phyloP scores from a whole-genome alignment of 148 eudicot genomes.

The Fagopyrum tataricum region DNA sequence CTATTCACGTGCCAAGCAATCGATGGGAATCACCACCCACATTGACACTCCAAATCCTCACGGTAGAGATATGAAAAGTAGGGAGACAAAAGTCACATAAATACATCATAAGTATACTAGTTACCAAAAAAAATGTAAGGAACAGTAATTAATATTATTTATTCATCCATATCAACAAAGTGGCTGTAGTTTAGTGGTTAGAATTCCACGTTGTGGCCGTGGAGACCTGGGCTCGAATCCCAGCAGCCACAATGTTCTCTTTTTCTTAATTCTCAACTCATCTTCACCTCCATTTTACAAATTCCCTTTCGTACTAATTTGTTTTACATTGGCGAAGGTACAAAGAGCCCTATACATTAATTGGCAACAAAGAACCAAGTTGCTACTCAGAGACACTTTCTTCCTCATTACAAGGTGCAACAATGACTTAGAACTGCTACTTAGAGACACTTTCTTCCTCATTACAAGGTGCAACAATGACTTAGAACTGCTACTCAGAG shows the following conservation, averaged over 20 bases:
- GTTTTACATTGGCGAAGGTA: too few species aligned
- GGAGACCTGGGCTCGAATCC: conserved; percentile 42
- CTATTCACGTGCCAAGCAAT: too few species aligned
- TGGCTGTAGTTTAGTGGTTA: conserved; percentile 39
- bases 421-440: too few species aligned
- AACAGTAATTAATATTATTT: neutral
- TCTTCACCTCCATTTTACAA: neutral
- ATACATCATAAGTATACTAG: too few species aligned
- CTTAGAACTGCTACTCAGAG: too few species aligned
- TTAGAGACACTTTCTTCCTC: too few species aligned
- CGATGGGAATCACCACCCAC: too few species aligned
- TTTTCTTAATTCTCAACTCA: neutral
- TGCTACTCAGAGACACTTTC: neutral
- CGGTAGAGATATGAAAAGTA: too few species aligned
- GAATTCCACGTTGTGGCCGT: conserved; percentile 39
- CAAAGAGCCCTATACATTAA: neutral
- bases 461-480: neutral
- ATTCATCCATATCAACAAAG: neutral
- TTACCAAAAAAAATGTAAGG: neutral
- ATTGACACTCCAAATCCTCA: too few species aligned
- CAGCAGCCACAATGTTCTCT: conserved; percentile 28
- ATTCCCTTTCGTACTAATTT: too few species aligned
- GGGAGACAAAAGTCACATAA: too few species aligned
- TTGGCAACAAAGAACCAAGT: neutral
- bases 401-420: neutral